A percentile compares a stretch with the other conserved stretches of the same genome.
These are phyloP conservation scores for Puya raimondii DNA, from an alignment of 176 grass and related monocot species.

Conservation along the genomic window DNA sequence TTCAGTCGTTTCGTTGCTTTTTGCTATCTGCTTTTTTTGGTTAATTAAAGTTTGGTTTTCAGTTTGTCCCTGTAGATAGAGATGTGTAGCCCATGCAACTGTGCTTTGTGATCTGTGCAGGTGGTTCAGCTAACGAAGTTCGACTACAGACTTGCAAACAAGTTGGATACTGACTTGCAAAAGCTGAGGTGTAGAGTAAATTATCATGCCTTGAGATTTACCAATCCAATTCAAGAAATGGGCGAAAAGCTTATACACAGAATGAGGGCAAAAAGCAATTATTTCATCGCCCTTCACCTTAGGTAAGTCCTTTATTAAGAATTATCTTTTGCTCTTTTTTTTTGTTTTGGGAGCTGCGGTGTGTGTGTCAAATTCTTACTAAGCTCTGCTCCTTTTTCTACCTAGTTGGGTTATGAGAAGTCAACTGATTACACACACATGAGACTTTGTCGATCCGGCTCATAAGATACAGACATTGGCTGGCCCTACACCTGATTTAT, in stretches of 20 bases:
- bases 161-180: slow-evolving; percentile 76
- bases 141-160: slow-evolving; percentile 94
- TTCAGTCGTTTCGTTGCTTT: not conserved
- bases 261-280: slow-evolving; percentile 74
- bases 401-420: not conserved
- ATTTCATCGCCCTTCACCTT: slow-evolving; percentile 96
- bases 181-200: slow-evolving; percentile 94
- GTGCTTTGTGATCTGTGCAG: slow-evolving; percentile 35
- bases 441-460: not conserved
- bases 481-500: no score
- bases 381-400: not conserved
- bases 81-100: slow-evolving; percentile 1
- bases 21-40: not conserved
- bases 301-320: slow-evolving; percentile 30
- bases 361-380: no score
- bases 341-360: no score
- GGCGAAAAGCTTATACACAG: slow-evolving; percentile 60
- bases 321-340: no score
- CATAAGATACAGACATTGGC: not conserved
- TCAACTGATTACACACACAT: not conserved
- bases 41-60: not conserved
- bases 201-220: slow-evolving; percentile 82
- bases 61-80: not conserved
- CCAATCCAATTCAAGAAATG: slow-evolving; percentile 70
- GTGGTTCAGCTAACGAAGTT: slow-evolving; percentile 88